Conservation (phyloP, 2,329 filamentous ascomycete species). For the Beauveria brongniartii region DNA sequence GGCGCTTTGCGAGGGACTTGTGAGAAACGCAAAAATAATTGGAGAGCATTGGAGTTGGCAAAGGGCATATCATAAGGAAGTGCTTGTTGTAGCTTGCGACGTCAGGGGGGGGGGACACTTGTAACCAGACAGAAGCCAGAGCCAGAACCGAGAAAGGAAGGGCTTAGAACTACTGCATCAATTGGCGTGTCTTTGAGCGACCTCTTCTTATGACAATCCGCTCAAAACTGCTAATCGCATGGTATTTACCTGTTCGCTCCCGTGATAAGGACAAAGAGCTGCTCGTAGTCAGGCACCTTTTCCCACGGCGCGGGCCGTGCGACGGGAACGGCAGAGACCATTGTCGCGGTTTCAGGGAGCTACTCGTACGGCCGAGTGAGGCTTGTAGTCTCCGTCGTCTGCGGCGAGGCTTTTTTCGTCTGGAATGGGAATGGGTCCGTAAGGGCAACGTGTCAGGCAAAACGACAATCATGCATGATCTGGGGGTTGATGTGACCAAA, state of each 20-base stretch:
- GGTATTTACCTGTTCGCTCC: conserved; percentile 70
- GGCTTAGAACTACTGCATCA: background rate
- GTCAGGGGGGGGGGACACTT: background rate
- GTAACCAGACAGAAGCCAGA: background rate
- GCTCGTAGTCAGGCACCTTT: conserved; percentile 29
- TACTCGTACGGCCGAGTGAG: background rate
- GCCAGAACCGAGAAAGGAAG: background rate
- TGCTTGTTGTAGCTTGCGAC: background rate
- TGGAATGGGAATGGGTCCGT: no score
- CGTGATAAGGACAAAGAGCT: conserved; percentile 64
- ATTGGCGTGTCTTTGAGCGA: background rate
- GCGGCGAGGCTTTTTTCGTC: background rate
- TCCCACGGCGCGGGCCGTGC: conserved; percentile 29
- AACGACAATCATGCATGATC: no score
- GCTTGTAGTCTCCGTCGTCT: background rate
- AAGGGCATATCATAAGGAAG: background rate
- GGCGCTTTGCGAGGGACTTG: background rate
- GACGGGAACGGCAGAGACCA: conserved; percentile 7
- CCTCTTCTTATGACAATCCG: background rate
- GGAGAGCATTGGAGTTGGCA: background rate
- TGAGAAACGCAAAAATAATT: background rate
- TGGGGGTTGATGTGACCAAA: no score
- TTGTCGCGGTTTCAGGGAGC: background rate
- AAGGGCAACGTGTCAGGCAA: background rate
- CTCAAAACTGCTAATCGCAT: background rate